These are phyloP conservation scores for Dactylellina drechsleri DNA, from an alignment of 2,329 filamentous ascomycete species.

Conservation along the genomic window DNA sequence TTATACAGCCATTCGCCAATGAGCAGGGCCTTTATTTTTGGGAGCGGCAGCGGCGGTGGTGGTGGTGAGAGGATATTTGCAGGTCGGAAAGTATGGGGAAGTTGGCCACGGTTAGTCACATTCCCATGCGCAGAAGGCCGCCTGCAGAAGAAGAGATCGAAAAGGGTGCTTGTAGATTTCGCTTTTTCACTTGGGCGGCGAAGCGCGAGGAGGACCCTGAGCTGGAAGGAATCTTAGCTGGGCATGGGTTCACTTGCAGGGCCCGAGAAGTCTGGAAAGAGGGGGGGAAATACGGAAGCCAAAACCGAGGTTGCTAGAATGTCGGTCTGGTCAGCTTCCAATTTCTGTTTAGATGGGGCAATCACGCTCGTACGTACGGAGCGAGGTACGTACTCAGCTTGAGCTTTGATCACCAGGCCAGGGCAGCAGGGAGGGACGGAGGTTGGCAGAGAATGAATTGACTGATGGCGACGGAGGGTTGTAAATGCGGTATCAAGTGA, in stretches of 20 bases:
- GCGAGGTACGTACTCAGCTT: neutral
- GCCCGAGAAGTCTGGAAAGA: neutral
- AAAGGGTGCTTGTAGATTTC: slow-evolving; percentile 15
- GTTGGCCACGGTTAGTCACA: slow-evolving; percentile 50
- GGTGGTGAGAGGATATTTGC: slow-evolving; percentile 6
- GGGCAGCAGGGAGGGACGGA: neutral
- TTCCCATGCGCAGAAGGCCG: slow-evolving; percentile 36
- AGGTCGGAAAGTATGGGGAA: slow-evolving; percentile 27
- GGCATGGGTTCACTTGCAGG: slow-evolving; percentile 8
- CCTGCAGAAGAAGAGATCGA: slow-evolving; percentile 22
- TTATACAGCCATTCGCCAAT: slow-evolving; percentile 37
- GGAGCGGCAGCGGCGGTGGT: neutral
- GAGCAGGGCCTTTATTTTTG: slow-evolving; percentile 28
- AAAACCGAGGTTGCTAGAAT: slow-evolving; percentile 4
- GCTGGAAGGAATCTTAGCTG: neutral
- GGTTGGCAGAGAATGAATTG: neutral
- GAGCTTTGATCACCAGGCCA: slow-evolving; percentile 1
- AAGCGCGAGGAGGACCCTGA: slow-evolving; percentile 15
- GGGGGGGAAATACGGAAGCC: neutral
- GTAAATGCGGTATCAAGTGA: neutral
- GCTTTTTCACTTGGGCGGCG: neutral
- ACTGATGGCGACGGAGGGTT: neutral
- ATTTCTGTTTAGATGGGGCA: neutral
- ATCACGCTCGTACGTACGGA: neutral
- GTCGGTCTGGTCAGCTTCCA: neutral